Conservation (phyloP, 768 basidiomycete species). For the Lactarius indigo region DNA sequence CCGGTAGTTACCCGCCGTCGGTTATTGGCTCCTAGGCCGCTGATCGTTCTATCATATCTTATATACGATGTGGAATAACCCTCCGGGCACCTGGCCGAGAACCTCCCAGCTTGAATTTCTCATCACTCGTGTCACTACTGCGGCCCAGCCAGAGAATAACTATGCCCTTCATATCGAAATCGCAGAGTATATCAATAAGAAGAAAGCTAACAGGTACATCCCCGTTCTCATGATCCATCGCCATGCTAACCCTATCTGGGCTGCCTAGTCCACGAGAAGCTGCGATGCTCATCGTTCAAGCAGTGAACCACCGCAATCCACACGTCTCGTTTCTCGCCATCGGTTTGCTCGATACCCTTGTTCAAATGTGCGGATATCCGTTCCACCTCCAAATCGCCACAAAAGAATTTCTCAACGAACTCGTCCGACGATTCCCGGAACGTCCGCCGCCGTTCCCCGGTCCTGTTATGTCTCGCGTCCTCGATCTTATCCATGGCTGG, state of each 20-base stretch:
- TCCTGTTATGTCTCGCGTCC: slow-evolving; percentile 89
- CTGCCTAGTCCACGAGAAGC: slow-evolving; percentile 80
- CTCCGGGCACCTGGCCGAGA: slow-evolving; percentile 40
- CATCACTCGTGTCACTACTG: slow-evolving; percentile 82
- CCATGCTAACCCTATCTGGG: not conserved
- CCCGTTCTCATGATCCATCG: not conserved
- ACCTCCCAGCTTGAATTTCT: slow-evolving; percentile 66
- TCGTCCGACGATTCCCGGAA: slow-evolving; percentile 96
- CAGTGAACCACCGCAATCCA: slow-evolving; percentile 90
- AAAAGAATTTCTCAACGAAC: slow-evolving; percentile 97
- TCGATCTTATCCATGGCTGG: slow-evolving; percentile 92
- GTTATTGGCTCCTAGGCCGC: not conserved
- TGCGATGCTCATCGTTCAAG: slow-evolving; percentile 74
- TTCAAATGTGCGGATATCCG: slow-evolving; percentile 94
- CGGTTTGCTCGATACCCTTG: slow-evolving; percentile 83
- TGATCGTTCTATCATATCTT: not conserved
- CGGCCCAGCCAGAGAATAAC: slow-evolving; percentile 83
- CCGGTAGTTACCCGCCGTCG: slow-evolving; percentile 13
- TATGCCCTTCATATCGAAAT: slow-evolving; percentile 90
- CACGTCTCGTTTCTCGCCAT: slow-evolving; percentile 87
- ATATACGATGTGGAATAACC: slow-evolving; percentile 23
- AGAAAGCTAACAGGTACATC: slow-evolving; percentile 93
- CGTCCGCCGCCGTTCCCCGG: slow-evolving; percentile 93
- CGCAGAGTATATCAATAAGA: slow-evolving; percentile 87
- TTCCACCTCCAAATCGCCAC: slow-evolving; percentile 96